phyloP scores from a whole-genome alignment of 129 eudicot species.

The Dittrichia graveolens region DNA sequence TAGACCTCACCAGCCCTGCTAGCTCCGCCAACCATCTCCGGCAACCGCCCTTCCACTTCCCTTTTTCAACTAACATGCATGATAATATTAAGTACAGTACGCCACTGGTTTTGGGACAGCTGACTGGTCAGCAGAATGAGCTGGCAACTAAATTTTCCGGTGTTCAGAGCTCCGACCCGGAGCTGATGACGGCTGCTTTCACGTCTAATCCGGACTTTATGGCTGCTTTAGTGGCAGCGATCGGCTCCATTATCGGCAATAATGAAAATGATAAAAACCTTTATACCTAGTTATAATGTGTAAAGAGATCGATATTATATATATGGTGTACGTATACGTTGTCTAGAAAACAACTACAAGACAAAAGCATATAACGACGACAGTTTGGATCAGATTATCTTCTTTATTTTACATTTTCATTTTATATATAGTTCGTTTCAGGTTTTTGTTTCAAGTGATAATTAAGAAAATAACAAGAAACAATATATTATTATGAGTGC shows the following conservation, averaged over 20 bases:
- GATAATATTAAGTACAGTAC: conserved; percentile 9
- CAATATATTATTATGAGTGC: no score
- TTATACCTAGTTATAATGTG: no score
- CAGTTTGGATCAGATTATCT: no score
- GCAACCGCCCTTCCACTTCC: conserved; percentile 43
- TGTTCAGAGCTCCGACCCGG: conserved; percentile 25
- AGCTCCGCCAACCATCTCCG: conserved; percentile 4
- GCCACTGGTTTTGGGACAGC: conserved; percentile 16
- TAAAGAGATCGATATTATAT: no score
- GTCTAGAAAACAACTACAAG: no score
- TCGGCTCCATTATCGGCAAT: conserved; percentile 44
- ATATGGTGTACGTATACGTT: no score
- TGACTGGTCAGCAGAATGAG: conserved; percentile 22
- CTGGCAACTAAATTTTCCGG: conserved; percentile 14
- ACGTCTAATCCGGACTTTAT: conserved; percentile 53
- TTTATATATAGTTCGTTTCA: no score
- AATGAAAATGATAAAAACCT: conserved; percentile 7
- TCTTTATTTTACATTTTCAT: no score
- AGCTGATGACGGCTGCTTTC: conserved; percentile 51
- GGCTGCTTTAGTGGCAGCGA: conserved; percentile 58
- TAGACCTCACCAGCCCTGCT: conserved; percentile 55
- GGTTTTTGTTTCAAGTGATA: no score
- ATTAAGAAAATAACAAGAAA: no score
- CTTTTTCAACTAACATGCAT: conserved; percentile 28
- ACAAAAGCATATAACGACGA: no score